Conservation (phyloP, 495 filamentous ascomycete species). For the Parathielavia appendiculata region DNA sequence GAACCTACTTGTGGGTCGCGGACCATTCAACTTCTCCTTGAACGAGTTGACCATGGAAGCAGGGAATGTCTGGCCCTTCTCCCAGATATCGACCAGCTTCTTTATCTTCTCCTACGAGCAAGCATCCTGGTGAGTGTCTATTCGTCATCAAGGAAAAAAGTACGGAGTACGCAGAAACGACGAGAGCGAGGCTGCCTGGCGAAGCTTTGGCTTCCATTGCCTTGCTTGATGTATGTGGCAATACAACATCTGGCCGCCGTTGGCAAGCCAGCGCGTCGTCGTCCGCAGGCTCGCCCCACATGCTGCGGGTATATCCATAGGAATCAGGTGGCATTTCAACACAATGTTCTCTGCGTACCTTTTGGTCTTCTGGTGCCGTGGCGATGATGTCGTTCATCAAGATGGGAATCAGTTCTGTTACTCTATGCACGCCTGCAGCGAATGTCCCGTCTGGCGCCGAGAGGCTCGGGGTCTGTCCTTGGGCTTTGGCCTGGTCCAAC, state of each 20-base stretch:
- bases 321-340: slow-evolving; percentile 15
- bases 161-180: slow-evolving; percentile 6
- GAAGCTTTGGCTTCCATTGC: neutral
- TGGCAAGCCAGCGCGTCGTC: neutral
- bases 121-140: slow-evolving; percentile 39
- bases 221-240: neutral
- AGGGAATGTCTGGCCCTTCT: slow-evolving; percentile 89
- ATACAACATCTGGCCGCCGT: no score
- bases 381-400: slow-evolving; percentile 95
- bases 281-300: slow-evolving; percentile 5
- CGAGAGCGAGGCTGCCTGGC: slow-evolving; percentile 1
- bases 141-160: slow-evolving; percentile 19
- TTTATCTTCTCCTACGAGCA: slow-evolving; percentile 84
- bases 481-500: slow-evolving; percentile 87
- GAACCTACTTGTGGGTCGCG: slow-evolving; percentile 60
- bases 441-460: slow-evolving; percentile 82
- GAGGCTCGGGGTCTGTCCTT: slow-evolving; percentile 68
- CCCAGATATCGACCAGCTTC: slow-evolving; percentile 97
- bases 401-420: slow-evolving; percentile 86
- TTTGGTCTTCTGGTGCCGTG: slow-evolving; percentile 88
- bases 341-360: slow-evolving; percentile 65
- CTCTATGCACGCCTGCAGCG: slow-evolving; percentile 92
- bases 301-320: neutral
- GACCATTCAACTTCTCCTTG: slow-evolving; percentile 72
- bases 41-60: slow-evolving; percentile 73